phyloP scores from a whole-genome alignment of 2,329 filamentous ascomycete genomes.

The Pseudopithomyces maydicus region DNA sequence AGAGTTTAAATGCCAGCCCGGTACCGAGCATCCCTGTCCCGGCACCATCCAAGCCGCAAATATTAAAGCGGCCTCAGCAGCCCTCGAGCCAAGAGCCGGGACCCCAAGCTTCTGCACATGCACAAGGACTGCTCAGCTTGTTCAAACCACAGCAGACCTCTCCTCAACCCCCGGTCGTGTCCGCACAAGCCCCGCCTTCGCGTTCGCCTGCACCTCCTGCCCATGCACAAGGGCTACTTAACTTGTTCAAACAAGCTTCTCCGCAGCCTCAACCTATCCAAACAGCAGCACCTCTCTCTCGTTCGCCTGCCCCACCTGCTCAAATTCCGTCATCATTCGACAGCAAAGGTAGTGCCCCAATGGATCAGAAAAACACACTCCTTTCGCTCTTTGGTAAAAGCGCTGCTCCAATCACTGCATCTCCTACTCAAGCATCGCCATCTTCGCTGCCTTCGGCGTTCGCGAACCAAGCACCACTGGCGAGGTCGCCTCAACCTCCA shows the following conservation, averaged over 20 bases:
- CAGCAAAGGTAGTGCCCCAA: conserved; percentile 30
- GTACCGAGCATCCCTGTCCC: conserved; percentile 17
- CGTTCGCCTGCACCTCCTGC: conserved; percentile 13
- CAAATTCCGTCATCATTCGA: conserved; percentile 23
- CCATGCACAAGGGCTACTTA: conserved; percentile 16
- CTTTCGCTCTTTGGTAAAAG: conserved; percentile 45
- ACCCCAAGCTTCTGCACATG: conserved; percentile 19
- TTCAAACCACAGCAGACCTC: conserved; percentile 22
- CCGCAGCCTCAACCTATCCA: conserved; percentile 16
- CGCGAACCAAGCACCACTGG: conserved; percentile 22
- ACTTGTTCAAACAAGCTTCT: conserved; percentile 25
- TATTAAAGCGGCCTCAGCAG: conserved; percentile 41
- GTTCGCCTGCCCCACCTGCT: conserved; percentile 13
- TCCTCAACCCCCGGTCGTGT: conserved; percentile 14
- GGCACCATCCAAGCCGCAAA: conserved; percentile 40
- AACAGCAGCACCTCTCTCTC: conserved; percentile 8
- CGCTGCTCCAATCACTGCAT: conserved; percentile 15
- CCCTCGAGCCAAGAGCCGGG: conserved; percentile 4
- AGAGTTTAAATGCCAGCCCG: conserved; percentile 12
- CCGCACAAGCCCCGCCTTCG: conserved; percentile 8
- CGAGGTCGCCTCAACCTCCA: conserved; percentile 28
- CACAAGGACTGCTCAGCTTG: conserved; percentile 26
- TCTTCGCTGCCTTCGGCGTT: conserved; percentile 16
- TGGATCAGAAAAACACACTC: conserved; percentile 41
- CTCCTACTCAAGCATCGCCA: conserved; percentile 15